phyloP scores from a whole-genome alignment of 2,329 filamentous ascomycete species.

The Diaporthe sp. region DNA sequence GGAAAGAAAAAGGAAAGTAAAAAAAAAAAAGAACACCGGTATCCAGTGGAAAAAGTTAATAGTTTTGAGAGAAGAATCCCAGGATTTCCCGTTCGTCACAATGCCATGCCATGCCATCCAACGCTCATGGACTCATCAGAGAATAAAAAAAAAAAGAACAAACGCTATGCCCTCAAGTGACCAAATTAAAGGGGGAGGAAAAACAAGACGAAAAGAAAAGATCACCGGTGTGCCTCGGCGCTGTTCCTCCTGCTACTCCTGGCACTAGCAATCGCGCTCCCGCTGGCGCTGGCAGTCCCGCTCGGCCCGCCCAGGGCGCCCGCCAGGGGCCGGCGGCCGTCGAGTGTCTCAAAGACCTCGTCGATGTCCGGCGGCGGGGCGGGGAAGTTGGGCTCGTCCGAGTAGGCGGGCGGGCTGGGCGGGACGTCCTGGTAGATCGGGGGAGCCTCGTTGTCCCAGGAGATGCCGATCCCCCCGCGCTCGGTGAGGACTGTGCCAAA shows the following conservation, averaged over 20 bases:
- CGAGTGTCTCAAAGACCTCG: slow-evolving; percentile 52
- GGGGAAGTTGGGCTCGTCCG: slow-evolving; percentile 45
- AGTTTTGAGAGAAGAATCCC: not conserved
- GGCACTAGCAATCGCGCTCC: slow-evolving; percentile 15
- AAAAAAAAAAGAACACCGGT: not conserved
- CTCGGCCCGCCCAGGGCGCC: not conserved
- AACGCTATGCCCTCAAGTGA: not conserved
- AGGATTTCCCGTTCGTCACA: not conserved
- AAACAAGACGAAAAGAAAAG: not conserved
- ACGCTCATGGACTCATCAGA: slow-evolving; percentile 4
- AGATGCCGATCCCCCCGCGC: slow-evolving; percentile 86
- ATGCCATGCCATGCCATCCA: not conserved
- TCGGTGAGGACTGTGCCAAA: slow-evolving; percentile 87
- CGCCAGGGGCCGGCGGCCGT: slow-evolving; percentile 35
- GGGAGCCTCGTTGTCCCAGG: slow-evolving; percentile 96
- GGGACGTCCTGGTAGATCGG: slow-evolving; percentile 96
- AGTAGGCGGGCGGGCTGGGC: slow-evolving; percentile 81
- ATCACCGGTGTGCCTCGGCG: slow-evolving; percentile 22
- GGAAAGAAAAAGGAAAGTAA: not conserved
- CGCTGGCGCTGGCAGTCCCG: not conserved
- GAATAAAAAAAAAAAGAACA: not conserved
- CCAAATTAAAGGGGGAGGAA: not conserved
- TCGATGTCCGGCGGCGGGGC: slow-evolving; percentile 42
- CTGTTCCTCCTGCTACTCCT: slow-evolving; percentile 30
- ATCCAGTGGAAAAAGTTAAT: not conserved